Percentiles rank a stretch among this genome's conserved stretches.
Evolutionary conservation across 257 asterid genomes (phyloP).

Genomic region (Gentiana straminea): DNA sequence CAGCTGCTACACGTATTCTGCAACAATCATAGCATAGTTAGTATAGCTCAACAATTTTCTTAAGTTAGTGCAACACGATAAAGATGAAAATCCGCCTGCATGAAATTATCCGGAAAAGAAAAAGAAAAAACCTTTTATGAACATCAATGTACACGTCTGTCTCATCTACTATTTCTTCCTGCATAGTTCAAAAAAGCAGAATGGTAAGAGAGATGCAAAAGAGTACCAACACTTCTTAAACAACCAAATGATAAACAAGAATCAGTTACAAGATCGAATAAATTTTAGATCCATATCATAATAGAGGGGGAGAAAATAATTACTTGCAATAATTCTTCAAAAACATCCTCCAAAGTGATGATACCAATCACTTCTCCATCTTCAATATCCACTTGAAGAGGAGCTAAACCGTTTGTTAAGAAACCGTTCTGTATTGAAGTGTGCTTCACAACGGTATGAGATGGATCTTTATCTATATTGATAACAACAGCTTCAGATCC

Average conservation of each 20-base stretch:
- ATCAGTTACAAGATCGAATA: too few species aligned
- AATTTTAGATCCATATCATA: too few species aligned
- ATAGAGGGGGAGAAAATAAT: not conserved
- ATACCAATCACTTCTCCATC: conserved; percentile 95
- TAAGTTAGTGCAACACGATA: not conserved
- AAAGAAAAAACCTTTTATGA: conserved; percentile 59
- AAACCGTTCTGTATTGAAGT: conserved; percentile 31
- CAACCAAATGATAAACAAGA: too few species aligned
- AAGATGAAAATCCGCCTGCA: not conserved
- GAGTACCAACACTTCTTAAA: too few species aligned
- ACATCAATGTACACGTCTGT: conserved; percentile 88
- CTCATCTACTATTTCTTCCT: conserved; percentile 99
- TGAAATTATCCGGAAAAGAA: too few species aligned
- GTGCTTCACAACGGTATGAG: conserved; percentile 12
- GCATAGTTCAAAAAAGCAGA: conserved; percentile 13
- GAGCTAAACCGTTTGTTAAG: conserved; percentile 17
- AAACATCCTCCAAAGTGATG: conserved; percentile 94
- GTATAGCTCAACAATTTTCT: not conserved
- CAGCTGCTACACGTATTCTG: conserved; percentile 96
- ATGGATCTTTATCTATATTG: conserved; percentile 40
- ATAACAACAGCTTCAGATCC: conserved; percentile 30
- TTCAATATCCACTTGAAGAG: conserved; percentile 42
- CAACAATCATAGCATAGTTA: conserved; percentile 10
- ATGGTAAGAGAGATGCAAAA: not conserved
- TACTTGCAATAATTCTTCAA: conserved; percentile 98